phyloP scores from a whole-genome alignment of 805 yeast genomes.

The Cyberlindnera bimundalis region DNA sequence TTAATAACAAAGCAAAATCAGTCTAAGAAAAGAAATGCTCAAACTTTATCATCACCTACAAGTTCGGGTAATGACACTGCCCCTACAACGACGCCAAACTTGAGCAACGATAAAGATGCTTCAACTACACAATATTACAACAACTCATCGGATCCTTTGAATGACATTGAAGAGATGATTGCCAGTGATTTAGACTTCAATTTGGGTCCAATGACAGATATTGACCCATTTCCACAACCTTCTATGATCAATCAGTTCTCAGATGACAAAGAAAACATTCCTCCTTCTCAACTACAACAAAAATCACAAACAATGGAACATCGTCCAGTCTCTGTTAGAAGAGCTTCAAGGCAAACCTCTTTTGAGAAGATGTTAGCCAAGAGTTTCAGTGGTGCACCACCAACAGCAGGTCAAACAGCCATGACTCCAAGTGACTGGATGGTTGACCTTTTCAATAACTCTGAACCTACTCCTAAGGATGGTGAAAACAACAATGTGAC shows the following conservation, averaged over 20 bases:
- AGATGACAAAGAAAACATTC: constrained; percentile 37
- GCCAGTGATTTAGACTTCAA: constrained; percentile 29
- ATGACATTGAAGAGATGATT: constrained; percentile 35
- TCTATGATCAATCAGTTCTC: constrained; percentile 1
- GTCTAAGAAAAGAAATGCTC: constrained; percentile 6
- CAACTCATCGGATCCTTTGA: constrained; percentile 31
- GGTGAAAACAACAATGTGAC: constrained; percentile 13
- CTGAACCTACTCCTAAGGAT: constrained; percentile 29
- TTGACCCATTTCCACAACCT: constrained; percentile 29
- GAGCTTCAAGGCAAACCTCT: constrained; percentile 31
- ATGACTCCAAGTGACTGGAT: constrained; percentile 29
- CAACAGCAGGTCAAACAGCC: constrained; percentile 11
- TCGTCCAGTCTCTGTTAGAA: constrained; percentile 17
- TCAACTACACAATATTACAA: constrained; percentile 12
- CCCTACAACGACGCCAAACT: constrained; percentile 20
- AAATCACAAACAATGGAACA: constrained; percentile 1
- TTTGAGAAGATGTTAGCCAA: constrained; percentile 37
- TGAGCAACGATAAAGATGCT: constrained; percentile 2
- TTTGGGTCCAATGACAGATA: constrained; percentile 29
- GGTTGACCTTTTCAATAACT: constrained; percentile 20
- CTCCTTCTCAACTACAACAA: constrained; percentile 28
- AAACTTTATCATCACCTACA: constrained; percentile 21
- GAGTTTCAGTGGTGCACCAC: constrained; percentile 33
- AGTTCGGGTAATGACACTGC: constrained; percentile 22
- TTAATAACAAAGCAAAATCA: constrained; percentile 12